A percentile compares a stretch with the other conserved stretches of the same genome.
Evolutionary conservation across 1,284 basidiomycete genomes (phyloP).

Genomic region (Peniophora sp.): DNA sequence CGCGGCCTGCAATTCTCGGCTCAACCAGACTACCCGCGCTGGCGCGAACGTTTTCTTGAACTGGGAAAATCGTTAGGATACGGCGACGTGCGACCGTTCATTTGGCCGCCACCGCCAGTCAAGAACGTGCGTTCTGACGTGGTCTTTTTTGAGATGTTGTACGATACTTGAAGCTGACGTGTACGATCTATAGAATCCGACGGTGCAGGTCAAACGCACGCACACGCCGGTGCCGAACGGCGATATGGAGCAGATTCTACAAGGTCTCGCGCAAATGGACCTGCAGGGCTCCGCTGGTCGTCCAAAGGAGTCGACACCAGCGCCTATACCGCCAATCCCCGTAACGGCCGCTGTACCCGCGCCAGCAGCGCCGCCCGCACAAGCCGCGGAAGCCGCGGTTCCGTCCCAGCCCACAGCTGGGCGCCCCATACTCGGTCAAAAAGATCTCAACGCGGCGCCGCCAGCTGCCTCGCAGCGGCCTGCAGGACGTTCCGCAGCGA

Average conservation of each 20-base stretch:
- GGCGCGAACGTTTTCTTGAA: slow-evolving; percentile 52
- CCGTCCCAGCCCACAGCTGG: slow-evolving; percentile 10
- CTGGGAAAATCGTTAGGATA: slow-evolving; percentile 54
- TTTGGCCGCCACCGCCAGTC: slow-evolving; percentile 62
- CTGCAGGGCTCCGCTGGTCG: slow-evolving; percentile 30
- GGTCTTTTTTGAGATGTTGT: not conserved
- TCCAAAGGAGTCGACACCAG: slow-evolving; percentile 44
- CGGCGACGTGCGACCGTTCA: slow-evolving; percentile 46
- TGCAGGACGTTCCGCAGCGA: slow-evolving; percentile 10
- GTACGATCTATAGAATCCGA: slow-evolving; percentile 1
- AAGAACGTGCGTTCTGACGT: slow-evolving; percentile 12
- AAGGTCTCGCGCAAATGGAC: slow-evolving; percentile 49
- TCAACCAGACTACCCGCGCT: slow-evolving; percentile 53
- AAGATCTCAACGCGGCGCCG: slow-evolving; percentile 7
- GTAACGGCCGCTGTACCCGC: slow-evolving; percentile 8
- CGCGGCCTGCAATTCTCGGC: slow-evolving; percentile 59
- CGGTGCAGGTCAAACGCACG: slow-evolving; percentile 1
- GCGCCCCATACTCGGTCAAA: slow-evolving; percentile 7
- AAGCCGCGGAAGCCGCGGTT: not conserved
- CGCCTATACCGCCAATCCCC: slow-evolving; percentile 11
- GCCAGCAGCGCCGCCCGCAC: not conserved
- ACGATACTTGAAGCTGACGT: not conserved
- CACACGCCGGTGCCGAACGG: slow-evolving; percentile 17
- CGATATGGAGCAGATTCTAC: slow-evolving; percentile 45
- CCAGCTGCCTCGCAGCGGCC: too few relatives aligned